Evolutionary conservation across 2,329 filamentous ascomycete genomes (phyloP), one percentile per base, ranked within the genome.

Genomic region (Colletotrichum sidae): DNA sequence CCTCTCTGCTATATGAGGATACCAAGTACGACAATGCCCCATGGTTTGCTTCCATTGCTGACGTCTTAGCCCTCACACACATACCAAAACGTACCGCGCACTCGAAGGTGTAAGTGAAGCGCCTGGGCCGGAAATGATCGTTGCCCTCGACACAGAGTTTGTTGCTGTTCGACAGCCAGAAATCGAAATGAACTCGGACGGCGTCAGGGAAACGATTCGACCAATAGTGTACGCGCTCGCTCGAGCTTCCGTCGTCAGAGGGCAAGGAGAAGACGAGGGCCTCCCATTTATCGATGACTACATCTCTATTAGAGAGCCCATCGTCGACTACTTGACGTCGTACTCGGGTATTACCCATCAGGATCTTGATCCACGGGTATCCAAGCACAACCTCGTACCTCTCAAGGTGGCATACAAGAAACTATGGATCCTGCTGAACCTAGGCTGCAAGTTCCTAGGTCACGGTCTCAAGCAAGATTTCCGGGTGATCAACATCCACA

Each of bases 331-430:
- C 75, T 84, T 99, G 42, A 99, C 96, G 0, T 90, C 92, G 49
- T 98, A 93, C 81, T 98, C 95, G 0, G 96, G 96, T 46, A 97
- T 99, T 70, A 91, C 90, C 5, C 87, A 90, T 1, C 90, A 91
- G 25, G 96, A 99, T 73, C 84, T 99, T 8, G 94, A 97, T 71
- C 89, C 91, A 4, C 85, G 88, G 60, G 84, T 87, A n/a, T 92
- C 92, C 47, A 87, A 86, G 58, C 95, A 97, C 77, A 93, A 93
- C 59, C 86, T 98, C 0, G 90, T 98, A 8, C 87, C 92, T 2
- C 84, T 98, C 45, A 99, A 99, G 76, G 87, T 92, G 63, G 94
- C 93, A 1, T 99, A 98, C 84, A 99, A 99, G 80, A 97, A 97
- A 77, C 88, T 99, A 37, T 99, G 96, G 96, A 88, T 98, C 13